These are phyloP conservation scores for Pleurotus platypus DNA, from an alignment of 768 basidiomycete species.

Conservation along the genomic window DNA sequence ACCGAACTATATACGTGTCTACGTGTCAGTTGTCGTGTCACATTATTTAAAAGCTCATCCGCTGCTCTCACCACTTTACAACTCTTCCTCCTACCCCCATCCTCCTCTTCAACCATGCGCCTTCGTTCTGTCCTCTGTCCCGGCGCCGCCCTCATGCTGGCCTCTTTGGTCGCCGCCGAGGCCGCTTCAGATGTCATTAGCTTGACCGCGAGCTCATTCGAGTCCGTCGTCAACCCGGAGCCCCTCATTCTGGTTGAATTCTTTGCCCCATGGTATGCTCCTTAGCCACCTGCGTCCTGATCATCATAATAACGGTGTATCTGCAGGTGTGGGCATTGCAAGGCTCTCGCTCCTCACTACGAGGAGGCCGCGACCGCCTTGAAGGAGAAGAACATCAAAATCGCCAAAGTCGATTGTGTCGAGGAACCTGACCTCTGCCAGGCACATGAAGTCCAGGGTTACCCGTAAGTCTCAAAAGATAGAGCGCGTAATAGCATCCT, in stretches of 20 bases:
- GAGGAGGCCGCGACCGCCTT: conserved; percentile 91
- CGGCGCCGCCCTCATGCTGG: conserved; percentile 42
- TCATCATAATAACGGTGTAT: neutral
- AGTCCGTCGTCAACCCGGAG: conserved; percentile 59
- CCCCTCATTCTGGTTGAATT: conserved; percentile 89
- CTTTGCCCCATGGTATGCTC: conserved; percentile 78
- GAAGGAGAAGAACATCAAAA: conserved; percentile 84
- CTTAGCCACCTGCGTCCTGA: neutral
- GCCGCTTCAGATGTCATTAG: conserved; percentile 77
- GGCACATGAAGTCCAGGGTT: conserved; percentile 83
- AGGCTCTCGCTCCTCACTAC: conserved; percentile 90
- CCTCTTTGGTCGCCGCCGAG: conserved; percentile 52
- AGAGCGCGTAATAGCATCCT: too few species aligned
- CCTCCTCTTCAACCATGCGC: conserved; percentile 50
- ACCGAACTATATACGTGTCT: conserved; percentile 19
- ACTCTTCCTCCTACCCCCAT: conserved; percentile 2
- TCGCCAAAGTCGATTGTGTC: conserved; percentile 98
- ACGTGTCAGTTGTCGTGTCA: conserved; percentile 44
- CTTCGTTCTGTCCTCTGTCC: conserved; percentile 51
- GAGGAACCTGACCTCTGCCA: conserved; percentile 91
- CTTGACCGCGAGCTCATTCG: conserved; percentile 69
- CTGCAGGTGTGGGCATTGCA: conserved; percentile 93
- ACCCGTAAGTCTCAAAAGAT: conserved; percentile 63
- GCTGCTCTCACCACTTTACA: neutral
- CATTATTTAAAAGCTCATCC: conserved; percentile 6